phyloP scores from a whole-genome alignment of 1,139 yeast genomes.

The Yamadazyma sp. region DNA sequence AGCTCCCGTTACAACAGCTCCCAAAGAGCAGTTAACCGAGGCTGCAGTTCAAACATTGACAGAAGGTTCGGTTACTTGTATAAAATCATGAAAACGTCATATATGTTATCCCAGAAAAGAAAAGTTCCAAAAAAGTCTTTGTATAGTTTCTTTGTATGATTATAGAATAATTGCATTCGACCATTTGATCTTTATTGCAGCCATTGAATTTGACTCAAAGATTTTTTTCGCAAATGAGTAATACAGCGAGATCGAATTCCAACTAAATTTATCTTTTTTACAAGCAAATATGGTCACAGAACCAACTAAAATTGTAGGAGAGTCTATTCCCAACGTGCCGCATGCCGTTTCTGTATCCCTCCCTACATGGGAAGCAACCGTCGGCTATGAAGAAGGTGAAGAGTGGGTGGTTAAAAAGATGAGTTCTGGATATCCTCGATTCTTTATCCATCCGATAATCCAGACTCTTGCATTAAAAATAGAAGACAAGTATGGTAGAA shows the following conservation, averaged over 20 bases:
- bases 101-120: too few relatives aligned
- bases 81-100: constrained; percentile 43
- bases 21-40: constrained; percentile 12
- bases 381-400: constrained; percentile 89
- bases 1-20: constrained; percentile 14
- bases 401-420: constrained; percentile 78
- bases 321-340: constrained; percentile 83
- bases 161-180: neutral
- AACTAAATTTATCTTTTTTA: too few relatives aligned
- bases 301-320: constrained; percentile 61
- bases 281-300: constrained; percentile 12
- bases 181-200: too few relatives aligned
- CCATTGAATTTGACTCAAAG: too few relatives aligned
- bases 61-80: constrained; percentile 74
- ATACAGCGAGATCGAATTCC: too few relatives aligned
- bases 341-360: constrained; percentile 94
- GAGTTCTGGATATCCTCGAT: constrained; percentile 88
- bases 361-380: constrained; percentile 92
- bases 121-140: neutral
- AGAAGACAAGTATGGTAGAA: constrained; percentile 69
- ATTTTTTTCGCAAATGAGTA: neutral
- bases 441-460: constrained; percentile 74
- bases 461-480: constrained; percentile 55
- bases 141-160: constrained; percentile 2
- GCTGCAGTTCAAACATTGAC: constrained; percentile 54